Conservation (phyloP, 257 asterid species). For the Lithospermum erythrorhizon region DNA sequence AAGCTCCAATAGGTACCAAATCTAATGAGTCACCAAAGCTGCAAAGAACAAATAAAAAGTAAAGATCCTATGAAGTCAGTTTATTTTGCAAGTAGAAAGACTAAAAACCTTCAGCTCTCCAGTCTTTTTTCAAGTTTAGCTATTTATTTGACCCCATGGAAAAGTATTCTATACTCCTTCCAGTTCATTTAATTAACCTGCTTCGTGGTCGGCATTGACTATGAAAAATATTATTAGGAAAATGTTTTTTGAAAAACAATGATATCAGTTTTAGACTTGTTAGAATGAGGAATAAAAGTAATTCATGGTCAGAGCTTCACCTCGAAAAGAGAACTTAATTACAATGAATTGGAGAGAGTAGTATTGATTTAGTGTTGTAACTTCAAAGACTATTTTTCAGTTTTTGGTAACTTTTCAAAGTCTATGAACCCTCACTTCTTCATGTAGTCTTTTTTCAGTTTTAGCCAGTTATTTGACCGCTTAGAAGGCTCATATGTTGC, state of each 20-base stretch:
- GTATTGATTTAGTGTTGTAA: slow-evolving; percentile 9
- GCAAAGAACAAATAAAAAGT: slow-evolving; percentile 18
- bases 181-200: too few species aligned
- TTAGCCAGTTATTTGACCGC: slow-evolving; percentile 84
- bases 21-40: slow-evolving; percentile 92
- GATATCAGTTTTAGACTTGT: too few species aligned
- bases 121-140: not conserved
- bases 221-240: too few species aligned
- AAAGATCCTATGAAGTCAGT: not conserved
- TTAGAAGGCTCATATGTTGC: slow-evolving; percentile 96
- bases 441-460: slow-evolving; percentile 89
- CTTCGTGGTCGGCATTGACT: too few species aligned
- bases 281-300: too few species aligned
- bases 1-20: slow-evolving; percentile 97
- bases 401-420: too few species aligned
- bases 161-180: not conserved
- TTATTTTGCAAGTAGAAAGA: not conserved
- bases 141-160: not conserved
- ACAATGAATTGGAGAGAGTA: too few species aligned
- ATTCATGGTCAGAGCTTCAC: too few species aligned
- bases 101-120: too few species aligned
- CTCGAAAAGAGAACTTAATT: too few species aligned
- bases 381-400: slow-evolving; percentile 3
- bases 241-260: too few species aligned
- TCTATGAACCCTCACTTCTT: slow-evolving; percentile 32